These are phyloP conservation scores for Crithidia expoeki DNA, from an alignment of 208 protist species.

Conservation along the genomic window DNA sequence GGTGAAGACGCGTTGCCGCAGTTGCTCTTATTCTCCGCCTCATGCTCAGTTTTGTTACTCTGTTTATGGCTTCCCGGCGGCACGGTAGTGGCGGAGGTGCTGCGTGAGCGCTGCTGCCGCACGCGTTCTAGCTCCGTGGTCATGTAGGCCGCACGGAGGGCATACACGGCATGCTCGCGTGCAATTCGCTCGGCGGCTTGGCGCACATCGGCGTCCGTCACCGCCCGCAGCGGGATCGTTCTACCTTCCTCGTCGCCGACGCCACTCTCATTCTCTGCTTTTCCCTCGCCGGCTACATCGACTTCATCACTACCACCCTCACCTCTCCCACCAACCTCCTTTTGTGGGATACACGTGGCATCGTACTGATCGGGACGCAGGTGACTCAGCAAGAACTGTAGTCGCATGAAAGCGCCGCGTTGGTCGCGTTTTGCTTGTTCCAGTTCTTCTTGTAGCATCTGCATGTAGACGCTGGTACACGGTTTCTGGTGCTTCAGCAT, in stretches of 20 bases:
- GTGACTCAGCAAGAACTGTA: conserved; percentile 41
- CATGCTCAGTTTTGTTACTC: background rate
- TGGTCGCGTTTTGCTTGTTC: conserved; percentile 30
- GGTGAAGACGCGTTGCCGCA: no score
- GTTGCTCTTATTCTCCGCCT: background rate
- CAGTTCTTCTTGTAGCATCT: conserved; percentile 44
- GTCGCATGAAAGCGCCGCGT: conserved; percentile 33
- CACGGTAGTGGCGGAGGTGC: background rate
- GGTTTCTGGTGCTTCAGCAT: conserved; percentile 51
- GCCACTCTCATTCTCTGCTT: background rate
- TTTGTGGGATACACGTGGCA: conserved; percentile 8
- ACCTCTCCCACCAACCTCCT: background rate
- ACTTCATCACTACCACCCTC: background rate
- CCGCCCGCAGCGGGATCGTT: conserved; percentile 22
- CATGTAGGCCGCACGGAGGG: conserved; percentile 23
- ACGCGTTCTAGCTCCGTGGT: conserved; percentile 26
- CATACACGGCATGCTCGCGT: conserved; percentile 31
- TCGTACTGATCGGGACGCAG: conserved; percentile 36
- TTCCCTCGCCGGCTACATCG: background rate
- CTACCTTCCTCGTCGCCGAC: background rate
- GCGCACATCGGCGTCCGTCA: conserved; percentile 24
- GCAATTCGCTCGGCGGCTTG: conserved; percentile 14
- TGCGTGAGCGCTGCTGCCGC: background rate
- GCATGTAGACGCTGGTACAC: conserved; percentile 38
- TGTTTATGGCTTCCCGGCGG: no score